phyloP scores from a whole-genome alignment of 2,329 filamentous ascomycete species.

The Penicillium sclerotigenum region DNA sequence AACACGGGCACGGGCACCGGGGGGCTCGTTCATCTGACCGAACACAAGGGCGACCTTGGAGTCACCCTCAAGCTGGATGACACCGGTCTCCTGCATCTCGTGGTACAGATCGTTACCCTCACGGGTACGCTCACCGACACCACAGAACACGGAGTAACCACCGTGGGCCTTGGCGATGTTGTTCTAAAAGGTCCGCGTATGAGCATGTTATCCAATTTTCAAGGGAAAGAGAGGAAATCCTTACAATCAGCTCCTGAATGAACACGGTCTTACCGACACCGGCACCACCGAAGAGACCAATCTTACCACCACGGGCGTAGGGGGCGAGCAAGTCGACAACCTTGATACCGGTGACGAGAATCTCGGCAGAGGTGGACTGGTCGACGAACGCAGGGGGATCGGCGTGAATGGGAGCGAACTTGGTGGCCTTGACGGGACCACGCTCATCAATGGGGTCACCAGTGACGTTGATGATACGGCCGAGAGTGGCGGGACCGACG shows the following conservation, averaged over 20 bases:
- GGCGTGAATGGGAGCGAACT: slow-evolving; percentile 86
- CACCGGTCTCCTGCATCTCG: slow-evolving; percentile 99
- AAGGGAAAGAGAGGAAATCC: slow-evolving; percentile 25
- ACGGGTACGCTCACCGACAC: slow-evolving; percentile 99
- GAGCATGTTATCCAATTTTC: neutral
- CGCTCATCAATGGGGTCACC: slow-evolving; percentile 99
- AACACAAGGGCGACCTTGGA: slow-evolving; percentile 99
- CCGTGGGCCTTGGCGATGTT: slow-evolving; percentile 99
- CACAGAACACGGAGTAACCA: slow-evolving; percentile 99
- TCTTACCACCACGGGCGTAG: slow-evolving; percentile 99
- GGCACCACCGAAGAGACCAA: slow-evolving; percentile 99
- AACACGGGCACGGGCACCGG: slow-evolving; percentile 98
- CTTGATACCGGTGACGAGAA: slow-evolving; percentile 99
- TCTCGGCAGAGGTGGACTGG: slow-evolving; percentile 93
- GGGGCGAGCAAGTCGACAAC: slow-evolving; percentile 98
- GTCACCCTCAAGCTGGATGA: slow-evolving; percentile 98
- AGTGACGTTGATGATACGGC: slow-evolving; percentile 99
- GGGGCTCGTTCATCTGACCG: slow-evolving; percentile 99
- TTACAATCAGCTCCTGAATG: slow-evolving; percentile 97
- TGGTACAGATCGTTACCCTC: slow-evolving; percentile 99
- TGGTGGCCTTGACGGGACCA: slow-evolving; percentile 91
- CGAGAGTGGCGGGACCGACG: slow-evolving; percentile 87
- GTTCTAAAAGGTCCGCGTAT: slow-evolving; percentile 58
- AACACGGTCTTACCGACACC: slow-evolving; percentile 99
- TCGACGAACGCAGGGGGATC: slow-evolving; percentile 90